Evolutionary conservation across 768 basidiomycete species (phyloP).

Genomic region (Albatrellus ellisii): DNA sequence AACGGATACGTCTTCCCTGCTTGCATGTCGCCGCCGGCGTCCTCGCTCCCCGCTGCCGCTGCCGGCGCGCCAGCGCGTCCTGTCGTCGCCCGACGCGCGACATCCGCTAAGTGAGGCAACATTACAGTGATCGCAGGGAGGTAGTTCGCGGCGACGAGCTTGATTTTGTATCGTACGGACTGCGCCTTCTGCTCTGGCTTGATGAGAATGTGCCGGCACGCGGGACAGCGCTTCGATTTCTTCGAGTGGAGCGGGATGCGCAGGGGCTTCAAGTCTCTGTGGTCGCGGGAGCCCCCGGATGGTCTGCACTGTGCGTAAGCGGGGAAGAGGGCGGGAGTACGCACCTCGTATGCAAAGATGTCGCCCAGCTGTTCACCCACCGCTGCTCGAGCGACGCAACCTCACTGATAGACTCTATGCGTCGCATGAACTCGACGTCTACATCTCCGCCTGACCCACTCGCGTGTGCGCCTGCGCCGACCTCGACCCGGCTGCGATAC

Average conservation of each 20-base stretch:
- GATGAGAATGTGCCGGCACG: constrained; percentile 91
- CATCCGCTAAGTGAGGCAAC: constrained; percentile 36
- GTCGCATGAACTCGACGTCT: constrained; percentile 59
- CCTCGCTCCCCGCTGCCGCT: constrained; percentile 28
- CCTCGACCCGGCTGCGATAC: constrained; percentile 62
- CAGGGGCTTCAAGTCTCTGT: constrained; percentile 72
- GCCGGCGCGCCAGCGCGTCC: constrained; percentile 18
- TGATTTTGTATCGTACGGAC: constrained; percentile 92
- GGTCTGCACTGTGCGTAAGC: constrained; percentile 1
- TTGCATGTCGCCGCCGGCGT: constrained; percentile 32
- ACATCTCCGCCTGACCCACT: constrained; percentile 43
- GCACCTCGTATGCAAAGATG: constrained; percentile 51
- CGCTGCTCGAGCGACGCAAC: constrained; percentile 66
- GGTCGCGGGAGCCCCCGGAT: too few species aligned
- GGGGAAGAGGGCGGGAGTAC: constrained; percentile 15
- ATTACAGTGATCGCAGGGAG: constrained; percentile 73
- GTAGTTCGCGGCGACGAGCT: constrained; percentile 91
- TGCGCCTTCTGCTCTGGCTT: constrained; percentile 97
- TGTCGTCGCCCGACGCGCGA: constrained; percentile 17
- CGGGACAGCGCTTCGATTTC: constrained; percentile 88
- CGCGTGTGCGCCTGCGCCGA: constrained; percentile 26
- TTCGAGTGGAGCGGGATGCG: constrained; percentile 91
- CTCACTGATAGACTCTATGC: constrained; percentile 45
- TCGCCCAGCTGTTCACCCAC: constrained; percentile 72
- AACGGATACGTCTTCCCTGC: constrained; percentile 79